These are phyloP conservation scores for Penicillium sp. DNA, from an alignment of 2,329 filamentous ascomycete species.

Conservation along the genomic window DNA sequence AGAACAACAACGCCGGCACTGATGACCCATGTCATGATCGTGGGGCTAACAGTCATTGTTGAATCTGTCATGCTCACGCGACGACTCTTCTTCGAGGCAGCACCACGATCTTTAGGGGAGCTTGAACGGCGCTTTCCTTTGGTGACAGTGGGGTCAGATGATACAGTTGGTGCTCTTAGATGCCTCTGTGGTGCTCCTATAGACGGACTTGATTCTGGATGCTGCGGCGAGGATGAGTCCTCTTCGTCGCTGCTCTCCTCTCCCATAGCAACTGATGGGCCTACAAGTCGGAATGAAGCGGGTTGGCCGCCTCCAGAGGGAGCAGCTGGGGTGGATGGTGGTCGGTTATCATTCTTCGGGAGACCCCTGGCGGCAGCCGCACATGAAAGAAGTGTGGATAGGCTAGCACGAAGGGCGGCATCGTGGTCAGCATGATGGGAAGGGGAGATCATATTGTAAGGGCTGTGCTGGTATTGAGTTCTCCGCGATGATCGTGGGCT, in stretches of 20 bases:
- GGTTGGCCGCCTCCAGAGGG: slow-evolving; percentile 42
- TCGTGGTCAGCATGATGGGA: slow-evolving; percentile 85
- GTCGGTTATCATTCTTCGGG: slow-evolving; percentile 56
- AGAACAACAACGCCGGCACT: slow-evolving; percentile 64
- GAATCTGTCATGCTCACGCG: slow-evolving; percentile 32
- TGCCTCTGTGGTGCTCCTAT: slow-evolving; percentile 20
- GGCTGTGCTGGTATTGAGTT: slow-evolving; percentile 48
- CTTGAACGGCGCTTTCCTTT: slow-evolving; percentile 35
- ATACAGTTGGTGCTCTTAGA: slow-evolving; percentile 21
- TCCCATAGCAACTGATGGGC: slow-evolving; percentile 58
- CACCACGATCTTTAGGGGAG: slow-evolving; percentile 41
- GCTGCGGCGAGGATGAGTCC: slow-evolving; percentile 13
- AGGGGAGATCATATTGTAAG: slow-evolving; percentile 69
- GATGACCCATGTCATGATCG: slow-evolving; percentile 64
- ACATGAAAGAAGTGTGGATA: slow-evolving; percentile 95
- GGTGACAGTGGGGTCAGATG: slow-evolving; percentile 12
- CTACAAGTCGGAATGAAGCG: slow-evolving; percentile 56
- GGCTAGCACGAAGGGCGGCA: slow-evolving; percentile 82
- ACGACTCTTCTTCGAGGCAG: slow-evolving; percentile 35
- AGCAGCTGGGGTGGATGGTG: slow-evolving; percentile 17
- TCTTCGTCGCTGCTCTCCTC: slow-evolving; percentile 35
- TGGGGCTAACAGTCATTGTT: slow-evolving; percentile 51
- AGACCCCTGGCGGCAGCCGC: slow-evolving; percentile 83
- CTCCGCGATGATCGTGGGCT: slow-evolving; percentile 36
- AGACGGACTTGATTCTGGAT: slow-evolving; percentile 20